Conservation (phyloP, 2,329 filamentous ascomycete species). For the Colletotrichum sp. region DNA sequence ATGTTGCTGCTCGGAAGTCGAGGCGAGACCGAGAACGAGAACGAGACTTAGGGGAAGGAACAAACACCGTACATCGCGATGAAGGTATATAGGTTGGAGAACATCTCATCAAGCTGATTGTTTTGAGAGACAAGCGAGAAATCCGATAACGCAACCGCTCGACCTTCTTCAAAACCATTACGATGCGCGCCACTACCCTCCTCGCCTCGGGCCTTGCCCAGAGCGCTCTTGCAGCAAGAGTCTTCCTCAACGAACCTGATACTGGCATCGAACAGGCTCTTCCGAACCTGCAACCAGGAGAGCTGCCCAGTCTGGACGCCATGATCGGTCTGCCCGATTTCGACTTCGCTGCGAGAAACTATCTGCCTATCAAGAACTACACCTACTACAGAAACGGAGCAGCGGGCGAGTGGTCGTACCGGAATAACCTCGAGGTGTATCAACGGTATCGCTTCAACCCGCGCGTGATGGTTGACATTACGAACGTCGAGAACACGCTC, state of each 20-base stretch:
- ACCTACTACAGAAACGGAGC: conserved; percentile 64
- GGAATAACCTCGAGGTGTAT: conserved; percentile 62
- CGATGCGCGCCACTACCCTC: conserved; percentile 30
- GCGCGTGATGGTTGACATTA: conserved; percentile 55
- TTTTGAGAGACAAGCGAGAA: neutral
- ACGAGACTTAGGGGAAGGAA: neutral
- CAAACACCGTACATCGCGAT: neutral
- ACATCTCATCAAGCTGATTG: neutral
- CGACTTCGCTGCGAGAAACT: conserved; percentile 55
- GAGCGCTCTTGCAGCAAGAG: conserved; percentile 44
- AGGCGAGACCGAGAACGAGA: neutral
- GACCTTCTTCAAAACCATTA: neutral
- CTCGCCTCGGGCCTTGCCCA: conserved; percentile 32
- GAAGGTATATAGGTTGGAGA: neutral
- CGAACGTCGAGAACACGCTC: conserved; percentile 43
- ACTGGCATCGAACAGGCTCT: conserved; percentile 47
- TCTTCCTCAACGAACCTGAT: conserved; percentile 50
- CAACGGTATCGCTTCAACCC: conserved; percentile 53
- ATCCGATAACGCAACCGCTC: neutral
- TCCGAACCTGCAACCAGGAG: conserved; percentile 34
- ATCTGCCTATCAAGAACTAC: conserved; percentile 51
- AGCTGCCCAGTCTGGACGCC: conserved; percentile 46
- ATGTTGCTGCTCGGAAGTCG: neutral
- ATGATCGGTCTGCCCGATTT: conserved; percentile 60
- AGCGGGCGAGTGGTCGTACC: conserved; percentile 60